Conservation (phyloP, 1,284 basidiomycete species). For the Tilletiaria anomala region DNA sequence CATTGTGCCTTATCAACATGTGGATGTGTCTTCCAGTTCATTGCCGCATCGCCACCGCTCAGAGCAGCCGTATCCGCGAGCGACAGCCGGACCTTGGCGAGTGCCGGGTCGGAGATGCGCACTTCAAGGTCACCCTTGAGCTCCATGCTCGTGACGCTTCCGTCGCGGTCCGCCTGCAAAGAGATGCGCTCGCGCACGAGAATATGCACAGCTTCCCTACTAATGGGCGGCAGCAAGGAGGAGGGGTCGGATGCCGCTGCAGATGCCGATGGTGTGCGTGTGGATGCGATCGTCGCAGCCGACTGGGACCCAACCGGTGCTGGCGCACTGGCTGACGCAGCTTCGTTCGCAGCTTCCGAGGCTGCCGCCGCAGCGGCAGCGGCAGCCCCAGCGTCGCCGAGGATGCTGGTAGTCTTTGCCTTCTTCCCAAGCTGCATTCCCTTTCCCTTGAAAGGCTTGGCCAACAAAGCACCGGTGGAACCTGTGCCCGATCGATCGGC, state of each 20-base stretch:
- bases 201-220: conserved; percentile 57
- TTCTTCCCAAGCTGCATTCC: conserved; percentile 99
- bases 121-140: conserved; percentile 89
- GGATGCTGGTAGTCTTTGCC: no score
- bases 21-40: conserved; percentile 90
- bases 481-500: not conserved
- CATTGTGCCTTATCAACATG: conserved; percentile 76
- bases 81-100: conserved; percentile 61
- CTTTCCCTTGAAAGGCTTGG: conserved; percentile 74
- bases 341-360: no score
- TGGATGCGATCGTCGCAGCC: no score
- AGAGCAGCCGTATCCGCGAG: conserved; percentile 53
- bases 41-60: conserved; percentile 46
- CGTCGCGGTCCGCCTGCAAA: conserved; percentile 69
- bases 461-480: conserved; percentile 11
- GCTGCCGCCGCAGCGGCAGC: conserved; percentile 36
- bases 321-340: no score
- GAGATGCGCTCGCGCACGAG: conserved; percentile 70
- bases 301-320: no score
- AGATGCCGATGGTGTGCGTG: not conserved
- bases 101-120: conserved; percentile 59
- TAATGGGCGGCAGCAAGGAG: not conserved
- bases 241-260: not conserved
- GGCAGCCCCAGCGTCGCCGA: not conserved
- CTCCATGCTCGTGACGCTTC: conserved; percentile 74